Base-by-base conservation (phyloP, 108 stramenopile species). In the Fistulifera pelliculosa region DNA sequence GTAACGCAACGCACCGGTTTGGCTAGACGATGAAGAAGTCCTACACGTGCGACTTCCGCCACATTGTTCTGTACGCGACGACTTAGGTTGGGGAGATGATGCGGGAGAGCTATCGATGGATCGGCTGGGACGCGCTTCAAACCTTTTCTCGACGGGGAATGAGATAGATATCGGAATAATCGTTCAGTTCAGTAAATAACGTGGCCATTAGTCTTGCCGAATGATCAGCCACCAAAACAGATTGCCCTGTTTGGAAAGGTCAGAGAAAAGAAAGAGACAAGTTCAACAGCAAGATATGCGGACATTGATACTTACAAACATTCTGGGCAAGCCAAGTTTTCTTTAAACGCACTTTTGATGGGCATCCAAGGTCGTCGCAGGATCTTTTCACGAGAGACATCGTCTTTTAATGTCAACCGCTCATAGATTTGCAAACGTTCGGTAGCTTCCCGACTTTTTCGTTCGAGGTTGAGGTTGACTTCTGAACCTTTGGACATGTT, bases 341-440 rank as follows among this genome's bases (percentile, higher is more conserved):
- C 58, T 74, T 76, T 49, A 41, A 71, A 58, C 68, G 72, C 22
- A 47, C 61, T 39, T 60, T 64, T 18, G 35, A 17, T 15, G 35
- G 47, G 49, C 68, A 75, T 31, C 31, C 56, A 44, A 71, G 80
- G 24, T 12, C 27, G 21, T 42, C 31, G 31, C 31, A 35, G 58
- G 38, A 75, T 12, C 69, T 39, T 49, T n/a, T 49, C 13, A 42
- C 7, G 13, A 39, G 56, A 26, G 11, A 60, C 66, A 24, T 28
- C 13, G 0, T 38, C 28, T 15, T 44, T 58, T n/a, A 62, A 25
- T 41, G 50, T 31, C 17, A 77, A 25, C 7, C 71, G 50, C 22
- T 77, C 71, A 38, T 77, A 62, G 1, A 73, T 52, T 52, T 77
- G 76, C 0, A 72, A 49, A 24, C 71, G 56, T 61, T 77, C 76